Base-by-base conservation (phyloP, 306 rosid species). In the Quillaja saponaria region DNA sequence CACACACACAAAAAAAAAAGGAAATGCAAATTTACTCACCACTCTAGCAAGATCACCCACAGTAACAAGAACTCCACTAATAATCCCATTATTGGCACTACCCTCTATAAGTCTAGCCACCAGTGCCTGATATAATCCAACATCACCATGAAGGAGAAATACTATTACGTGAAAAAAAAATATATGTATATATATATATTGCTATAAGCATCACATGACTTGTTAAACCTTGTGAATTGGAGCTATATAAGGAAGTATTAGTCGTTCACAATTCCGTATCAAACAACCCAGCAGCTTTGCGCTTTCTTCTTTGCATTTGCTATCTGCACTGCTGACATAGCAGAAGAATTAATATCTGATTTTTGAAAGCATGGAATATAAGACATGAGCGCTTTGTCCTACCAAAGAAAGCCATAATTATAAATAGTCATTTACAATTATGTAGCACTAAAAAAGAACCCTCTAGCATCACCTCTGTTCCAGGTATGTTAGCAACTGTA, bases 41-140 rank as follows among this genome's bases (percentile, higher is more conserved):
- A 92, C 99, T 84, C 96, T 89, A 14, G 99, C 95, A 74, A 92
- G 96, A 75, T 92, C 99, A 64, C 99, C 99, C 68, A 92, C 95
- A 3, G 99, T 92, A 41, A 92, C 96, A 74, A 92, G 99, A 68
- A 92, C 99, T 79, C 99, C 99, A 69, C 90, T 89, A 45, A 84
- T 75, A 58, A 87, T 89, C 73, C 96, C 99, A 83, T 76, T 85
- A 77, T 86, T 86, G 20, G 95, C 78, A 70, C 67, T 85, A 61
- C 77, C 90, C 73, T 92, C 95, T 39, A 7, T 19, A 54, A 92
- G 96, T 78, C 96, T 88, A 40, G 90, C 95, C 69, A 86, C 94
- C 6, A 92, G 99, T 64, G 95, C 95, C 99, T 92, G 84, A 71
- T 34, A 57, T 53, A 64, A 74, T 68, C 63, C 58, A 63, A 72